Conservation (phyloP, 345 rosid species). For the Linum lewisii region DNA sequence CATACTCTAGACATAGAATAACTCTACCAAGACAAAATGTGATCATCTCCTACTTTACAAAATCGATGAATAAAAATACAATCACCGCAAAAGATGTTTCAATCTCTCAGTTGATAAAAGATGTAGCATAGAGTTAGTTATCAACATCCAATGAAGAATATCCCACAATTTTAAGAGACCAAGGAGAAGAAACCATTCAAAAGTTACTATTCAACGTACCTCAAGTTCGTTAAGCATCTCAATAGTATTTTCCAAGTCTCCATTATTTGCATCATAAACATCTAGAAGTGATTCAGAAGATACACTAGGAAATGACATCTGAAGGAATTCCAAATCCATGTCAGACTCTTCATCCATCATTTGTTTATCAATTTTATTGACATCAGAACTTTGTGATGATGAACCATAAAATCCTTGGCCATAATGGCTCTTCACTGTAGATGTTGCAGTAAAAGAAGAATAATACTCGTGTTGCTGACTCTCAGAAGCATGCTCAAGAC, state of each 20-base stretch:
- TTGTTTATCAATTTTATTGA: conserved; percentile 32
- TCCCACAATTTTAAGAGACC: neutral
- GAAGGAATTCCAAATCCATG: conserved; percentile 61
- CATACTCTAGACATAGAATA: neutral
- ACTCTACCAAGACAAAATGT: neutral
- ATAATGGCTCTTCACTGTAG: conserved; percentile 23
- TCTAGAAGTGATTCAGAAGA: conserved; percentile 64
- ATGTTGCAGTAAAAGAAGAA: conserved; percentile 21
- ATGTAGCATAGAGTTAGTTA: too few relatives aligned
- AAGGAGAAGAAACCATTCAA: neutral
- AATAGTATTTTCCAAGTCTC: conserved; percentile 65
- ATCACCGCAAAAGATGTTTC: neutral
- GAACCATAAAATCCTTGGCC: conserved; percentile 24
- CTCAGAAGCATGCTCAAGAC: conserved; percentile 22
- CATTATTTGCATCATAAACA: conserved; percentile 61
- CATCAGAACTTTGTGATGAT: conserved; percentile 21
- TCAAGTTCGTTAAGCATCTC: conserved; percentile 84
- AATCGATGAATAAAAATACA: neutral
- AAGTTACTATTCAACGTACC: conserved; percentile 30
- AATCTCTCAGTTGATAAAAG: too few relatives aligned
- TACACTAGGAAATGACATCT: conserved; percentile 49
- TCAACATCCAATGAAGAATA: too few relatives aligned
- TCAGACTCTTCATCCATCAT: conserved; percentile 51
- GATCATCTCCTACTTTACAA: neutral
- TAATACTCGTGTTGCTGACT: conserved; percentile 19